These are phyloP conservation scores for Apiospora marii DNA, from an alignment of 2,329 filamentous ascomycete species.

Conservation along the genomic window DNA sequence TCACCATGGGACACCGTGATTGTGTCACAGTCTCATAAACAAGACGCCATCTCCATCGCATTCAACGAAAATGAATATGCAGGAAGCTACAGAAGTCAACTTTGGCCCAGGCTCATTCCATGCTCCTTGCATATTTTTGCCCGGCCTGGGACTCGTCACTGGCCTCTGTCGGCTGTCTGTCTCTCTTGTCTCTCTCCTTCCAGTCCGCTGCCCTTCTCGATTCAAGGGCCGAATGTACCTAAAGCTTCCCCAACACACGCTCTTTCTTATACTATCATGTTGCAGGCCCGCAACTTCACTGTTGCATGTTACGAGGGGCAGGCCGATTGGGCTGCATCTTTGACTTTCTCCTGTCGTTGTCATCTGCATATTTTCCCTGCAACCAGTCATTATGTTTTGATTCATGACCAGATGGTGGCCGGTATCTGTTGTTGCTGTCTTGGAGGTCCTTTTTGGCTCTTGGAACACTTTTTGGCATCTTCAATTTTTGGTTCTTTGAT, in stretches of 20 bases:
- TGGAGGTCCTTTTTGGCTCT: conserved; percentile 49
- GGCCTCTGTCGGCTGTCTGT: neutral
- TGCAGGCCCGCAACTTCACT: conserved; percentile 22
- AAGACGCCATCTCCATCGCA: conserved; percentile 22
- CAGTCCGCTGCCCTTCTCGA: conserved; percentile 13
- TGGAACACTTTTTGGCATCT: conserved; percentile 50
- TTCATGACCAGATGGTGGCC: conserved; percentile 35
- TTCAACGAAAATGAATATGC: conserved; percentile 19
- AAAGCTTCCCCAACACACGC: conserved; percentile 26
- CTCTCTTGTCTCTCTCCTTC: neutral
- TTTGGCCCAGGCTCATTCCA: conserved; percentile 12
- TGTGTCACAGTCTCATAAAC: conserved; percentile 26
- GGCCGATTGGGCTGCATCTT: conserved; percentile 22
- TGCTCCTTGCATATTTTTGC: conserved; percentile 20
- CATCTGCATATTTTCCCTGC: conserved; percentile 36
- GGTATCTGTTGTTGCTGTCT: conserved; percentile 36
- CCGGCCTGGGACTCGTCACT: conserved; percentile 15
- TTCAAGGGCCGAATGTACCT: conserved; percentile 24
- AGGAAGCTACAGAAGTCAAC: conserved; percentile 23
- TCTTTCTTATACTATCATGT: conserved; percentile 27
- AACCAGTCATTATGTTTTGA: conserved; percentile 51
- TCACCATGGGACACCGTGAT: conserved; percentile 27
- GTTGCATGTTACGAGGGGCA: conserved; percentile 24
- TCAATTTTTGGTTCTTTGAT: conserved; percentile 33
- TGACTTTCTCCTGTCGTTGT: conserved; percentile 30